Conservation (phyloP, 2,329 filamentous ascomycete species). For the Monilinia fructigena region DNA sequence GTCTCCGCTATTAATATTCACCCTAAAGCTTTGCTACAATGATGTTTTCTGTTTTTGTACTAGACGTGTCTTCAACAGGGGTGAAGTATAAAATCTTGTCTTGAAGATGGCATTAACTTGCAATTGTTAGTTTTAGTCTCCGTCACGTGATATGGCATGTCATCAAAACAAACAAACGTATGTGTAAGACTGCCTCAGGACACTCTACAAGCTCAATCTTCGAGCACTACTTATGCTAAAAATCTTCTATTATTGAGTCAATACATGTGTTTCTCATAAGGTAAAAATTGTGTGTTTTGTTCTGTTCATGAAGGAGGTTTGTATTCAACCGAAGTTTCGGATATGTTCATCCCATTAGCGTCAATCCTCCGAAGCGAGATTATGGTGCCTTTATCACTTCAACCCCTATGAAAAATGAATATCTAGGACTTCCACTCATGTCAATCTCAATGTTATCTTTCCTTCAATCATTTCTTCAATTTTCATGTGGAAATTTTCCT, state of each 20-base stretch:
- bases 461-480: neutral
- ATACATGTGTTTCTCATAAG: neutral
- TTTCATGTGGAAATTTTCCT: neutral
- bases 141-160: neutral
- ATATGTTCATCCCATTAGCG: slow-evolving; percentile 3
- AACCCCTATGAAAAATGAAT: neutral
- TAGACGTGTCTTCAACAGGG: neutral
- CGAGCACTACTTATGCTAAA: neutral
- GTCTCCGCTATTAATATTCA: neutral
- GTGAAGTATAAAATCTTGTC: neutral
- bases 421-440: neutral
- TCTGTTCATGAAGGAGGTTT: neutral
- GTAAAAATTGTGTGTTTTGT: neutral
- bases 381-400: neutral
- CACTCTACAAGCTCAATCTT: neutral
- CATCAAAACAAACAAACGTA: neutral
- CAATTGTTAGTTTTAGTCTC: neutral
- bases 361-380: slow-evolving; percentile 1
- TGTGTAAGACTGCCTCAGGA: slow-evolving; percentile 9
- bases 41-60: neutral
- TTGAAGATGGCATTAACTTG: neutral
- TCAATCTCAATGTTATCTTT: neutral
- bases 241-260: neutral
- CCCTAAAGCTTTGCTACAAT: neutral
- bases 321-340: neutral